Percentiles rank a stretch among this genome's conserved stretches.
Evolutionary conservation across 805 yeast species (phyloP).

Genomic region (Lipomyces yamadae): DNA sequence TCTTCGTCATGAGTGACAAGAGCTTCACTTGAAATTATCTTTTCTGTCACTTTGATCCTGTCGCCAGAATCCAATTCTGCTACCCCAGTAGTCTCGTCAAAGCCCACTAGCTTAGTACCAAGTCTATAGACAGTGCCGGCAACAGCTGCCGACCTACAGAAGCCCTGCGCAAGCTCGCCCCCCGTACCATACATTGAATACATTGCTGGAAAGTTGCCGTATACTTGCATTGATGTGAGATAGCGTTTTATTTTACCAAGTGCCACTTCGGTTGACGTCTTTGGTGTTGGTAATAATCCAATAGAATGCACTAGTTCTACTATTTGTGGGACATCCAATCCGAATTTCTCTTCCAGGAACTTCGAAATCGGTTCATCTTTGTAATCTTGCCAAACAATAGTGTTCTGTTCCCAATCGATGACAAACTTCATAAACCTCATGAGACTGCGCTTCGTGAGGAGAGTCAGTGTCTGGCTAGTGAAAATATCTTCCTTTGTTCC

Average conservation of each 20-base stretch:
- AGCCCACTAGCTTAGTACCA: slow-evolving; percentile 66
- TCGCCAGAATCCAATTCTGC: slow-evolving; percentile 71
- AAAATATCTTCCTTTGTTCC: slow-evolving; percentile 92
- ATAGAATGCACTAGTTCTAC: slow-evolving; percentile 85
- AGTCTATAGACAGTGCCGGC: slow-evolving; percentile 94
- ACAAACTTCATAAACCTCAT: slow-evolving; percentile 94
- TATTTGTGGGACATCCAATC: slow-evolving; percentile 72
- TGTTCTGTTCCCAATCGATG: slow-evolving; percentile 65
- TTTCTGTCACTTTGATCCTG: slow-evolving; percentile 74
- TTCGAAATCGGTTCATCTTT: slow-evolving; percentile 59
- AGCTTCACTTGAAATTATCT: slow-evolving; percentile 62
- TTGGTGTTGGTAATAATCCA: slow-evolving; percentile 70
- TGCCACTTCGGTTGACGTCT: slow-evolving; percentile 73
- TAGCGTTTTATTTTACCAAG: slow-evolving; percentile 82
- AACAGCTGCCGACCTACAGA: slow-evolving; percentile 96
- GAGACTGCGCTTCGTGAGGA: slow-evolving; percentile 76
- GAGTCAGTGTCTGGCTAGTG: slow-evolving; percentile 78
- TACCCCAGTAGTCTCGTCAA: slow-evolving; percentile 66
- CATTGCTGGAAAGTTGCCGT: slow-evolving; percentile 92
- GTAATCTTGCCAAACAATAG: slow-evolving; percentile 61
- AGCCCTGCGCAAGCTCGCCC: slow-evolving; percentile 94
- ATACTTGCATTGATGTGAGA: slow-evolving; percentile 81
- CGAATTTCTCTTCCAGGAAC: slow-evolving; percentile 68
- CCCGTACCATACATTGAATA: slow-evolving; percentile 94
- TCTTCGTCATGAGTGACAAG: slow-evolving; percentile 51